Conservation (phyloP, 371 early-diverging fungal genomes). For the Actinomucor elegans region DNA sequence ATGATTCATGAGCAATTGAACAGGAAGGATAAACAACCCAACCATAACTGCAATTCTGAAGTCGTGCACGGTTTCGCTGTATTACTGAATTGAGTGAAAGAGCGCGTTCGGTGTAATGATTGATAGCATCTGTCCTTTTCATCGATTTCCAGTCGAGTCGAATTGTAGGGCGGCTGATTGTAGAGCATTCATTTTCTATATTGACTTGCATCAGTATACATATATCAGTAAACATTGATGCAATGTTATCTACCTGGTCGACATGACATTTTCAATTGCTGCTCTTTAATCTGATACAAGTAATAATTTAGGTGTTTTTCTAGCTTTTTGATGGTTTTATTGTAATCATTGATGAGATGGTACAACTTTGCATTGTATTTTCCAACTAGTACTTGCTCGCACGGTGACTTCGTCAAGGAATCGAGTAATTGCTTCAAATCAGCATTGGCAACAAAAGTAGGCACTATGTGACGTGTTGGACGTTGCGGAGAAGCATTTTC, state of each 20-base stretch:
- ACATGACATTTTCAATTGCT: neutral
- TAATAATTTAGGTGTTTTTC: neutral
- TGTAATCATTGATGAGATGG: slow-evolving; percentile 6
- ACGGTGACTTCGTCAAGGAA: neutral
- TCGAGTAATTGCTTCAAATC: neutral
- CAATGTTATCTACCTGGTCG: too few species aligned
- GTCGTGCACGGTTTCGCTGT: slow-evolving; percentile 47
- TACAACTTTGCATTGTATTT: slow-evolving; percentile 3
- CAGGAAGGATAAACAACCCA: slow-evolving; percentile 63
- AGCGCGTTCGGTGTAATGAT: slow-evolving; percentile 63
- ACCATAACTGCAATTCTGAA: slow-evolving; percentile 58
- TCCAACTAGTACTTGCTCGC: slow-evolving; percentile 5
- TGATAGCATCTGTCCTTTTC: slow-evolving; percentile 73
- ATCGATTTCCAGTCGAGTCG: slow-evolving; percentile 29
- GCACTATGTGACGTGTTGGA: neutral
- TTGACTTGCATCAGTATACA: too few species aligned
- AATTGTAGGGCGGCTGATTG: neutral
- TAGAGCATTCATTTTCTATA: too few species aligned
- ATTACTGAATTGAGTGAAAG: slow-evolving; percentile 63
- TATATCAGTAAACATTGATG: too few species aligned
- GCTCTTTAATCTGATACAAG: neutral
- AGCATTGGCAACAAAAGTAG: neutral
- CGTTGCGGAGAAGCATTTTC: neutral
- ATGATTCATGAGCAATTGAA: slow-evolving; percentile 50
- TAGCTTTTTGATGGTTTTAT: neutral